Base-by-base conservation (phyloP, 352 stramenopile species). In the Globisporangium abappressorium region DNA sequence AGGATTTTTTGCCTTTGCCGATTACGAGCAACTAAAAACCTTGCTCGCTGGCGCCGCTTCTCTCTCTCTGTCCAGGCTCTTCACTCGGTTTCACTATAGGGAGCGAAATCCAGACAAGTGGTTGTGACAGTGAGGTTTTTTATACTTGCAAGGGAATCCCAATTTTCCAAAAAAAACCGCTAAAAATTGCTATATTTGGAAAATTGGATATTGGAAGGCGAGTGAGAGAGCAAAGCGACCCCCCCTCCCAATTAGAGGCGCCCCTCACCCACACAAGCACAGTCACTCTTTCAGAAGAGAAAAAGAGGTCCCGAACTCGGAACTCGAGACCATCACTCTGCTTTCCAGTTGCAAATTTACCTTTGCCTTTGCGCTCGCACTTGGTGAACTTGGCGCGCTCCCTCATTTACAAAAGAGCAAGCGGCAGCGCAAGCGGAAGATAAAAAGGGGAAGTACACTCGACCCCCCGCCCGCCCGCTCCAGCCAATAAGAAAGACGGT, bases 331-430 rank as follows among this genome's bases (percentile, higher is more conserved):
- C 64, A 69, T 69, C 64, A 69, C 64, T 69, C 64, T 69, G 54
- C 26, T 15, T 36, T 20, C 30, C 64, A 64, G 49, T 69, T 63
- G 54, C 55, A 57, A 69, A 58, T 70, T 70, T 68, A 53, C 62
- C 11, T 61, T 38, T 43, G 34, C 34, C 34, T 41, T 41, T 41
- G 34, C 24, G 12, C 34, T 41, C 12, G 15, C 43, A 5, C 18
- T 51, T 51, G 43, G 43, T 51, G 54, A 62, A 62, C 49, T 61
- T 62, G 60, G 67, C 72, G 71, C 62, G 58, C 66, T 56, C 60
- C 59, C 64, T 82, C 79, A 87, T 81, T 87, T 68, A 64, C 79
- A 66, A 87, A 87, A 82, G 83, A 72, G 77, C 73, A 79, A 80
- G 81, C 47, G 43, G 68, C 62, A 38, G 38, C 68, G 64, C 69